Evolutionary conservation across 768 basidiomycete species (phyloP).

Genomic region (Xerocomus brunneocitrinus): DNA sequence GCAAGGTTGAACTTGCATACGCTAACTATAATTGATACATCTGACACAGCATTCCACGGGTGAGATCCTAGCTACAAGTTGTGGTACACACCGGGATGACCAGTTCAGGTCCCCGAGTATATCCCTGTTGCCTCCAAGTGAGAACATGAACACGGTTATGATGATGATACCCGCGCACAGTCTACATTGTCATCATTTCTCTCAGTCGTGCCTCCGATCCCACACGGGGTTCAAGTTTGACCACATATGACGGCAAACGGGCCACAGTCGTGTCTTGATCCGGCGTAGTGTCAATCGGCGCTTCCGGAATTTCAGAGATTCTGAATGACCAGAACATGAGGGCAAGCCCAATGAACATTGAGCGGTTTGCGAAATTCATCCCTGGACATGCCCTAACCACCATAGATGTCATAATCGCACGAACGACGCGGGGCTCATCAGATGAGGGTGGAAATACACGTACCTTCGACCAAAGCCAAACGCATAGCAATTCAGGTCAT

Average conservation of each 20-base stretch:
- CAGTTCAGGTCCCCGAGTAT: no score
- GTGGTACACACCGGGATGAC: no score
- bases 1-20: no score
- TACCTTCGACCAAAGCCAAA: slow-evolving; percentile 52
- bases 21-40: no score
- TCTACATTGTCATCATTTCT: slow-evolving; percentile 7
- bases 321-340: slow-evolving; percentile 59
- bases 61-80: no score
- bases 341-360: slow-evolving; percentile 57
- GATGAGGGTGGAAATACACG: neutral
- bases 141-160: no score
- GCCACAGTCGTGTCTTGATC: slow-evolving; percentile 53
- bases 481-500: slow-evolving; percentile 43
- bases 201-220: slow-evolving; percentile 6
- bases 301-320: slow-evolving; percentile 40
- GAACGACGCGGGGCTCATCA: no score
- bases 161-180: no score
- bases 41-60: no score
- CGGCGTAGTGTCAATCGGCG: slow-evolving; percentile 52
- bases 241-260: slow-evolving; percentile 53
- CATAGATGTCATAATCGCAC: neutral
- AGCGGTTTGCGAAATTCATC: slow-evolving; percentile 46
- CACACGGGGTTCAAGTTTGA: slow-evolving; percentile 48
- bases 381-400: slow-evolving; percentile 53
- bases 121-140: no score